phyloP scores from a whole-genome alignment of 1,284 basidiomycete species.

The Rugosomyces carneus region DNA sequence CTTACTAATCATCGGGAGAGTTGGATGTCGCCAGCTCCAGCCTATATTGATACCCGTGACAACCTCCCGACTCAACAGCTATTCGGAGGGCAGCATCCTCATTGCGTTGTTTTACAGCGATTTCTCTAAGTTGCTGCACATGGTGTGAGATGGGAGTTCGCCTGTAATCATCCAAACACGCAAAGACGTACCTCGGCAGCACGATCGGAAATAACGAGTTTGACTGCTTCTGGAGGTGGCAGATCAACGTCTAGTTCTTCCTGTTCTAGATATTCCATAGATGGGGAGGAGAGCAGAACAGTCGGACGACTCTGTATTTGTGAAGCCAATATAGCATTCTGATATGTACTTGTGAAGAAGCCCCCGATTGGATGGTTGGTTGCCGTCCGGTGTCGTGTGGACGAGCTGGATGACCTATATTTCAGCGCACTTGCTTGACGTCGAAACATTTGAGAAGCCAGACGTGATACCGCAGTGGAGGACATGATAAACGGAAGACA shows the following conservation, averaged over 20 bases:
- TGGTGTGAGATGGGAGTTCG: slow-evolving; percentile 4
- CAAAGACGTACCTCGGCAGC: slow-evolving; percentile 55
- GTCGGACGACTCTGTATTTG: slow-evolving; percentile 36
- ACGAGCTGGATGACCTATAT: neutral
- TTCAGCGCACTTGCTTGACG: slow-evolving; percentile 7
- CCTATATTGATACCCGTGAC: slow-evolving; percentile 92
- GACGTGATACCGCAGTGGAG: slow-evolving; percentile 3
- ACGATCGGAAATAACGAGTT: slow-evolving; percentile 56
- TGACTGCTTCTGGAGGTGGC: slow-evolving; percentile 38
- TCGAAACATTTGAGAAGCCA: slow-evolving; percentile 12
- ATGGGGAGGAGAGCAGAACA: slow-evolving; percentile 38
- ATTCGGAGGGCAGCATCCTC: slow-evolving; percentile 64
- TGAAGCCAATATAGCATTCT: slow-evolving; percentile 27
- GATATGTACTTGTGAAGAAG: slow-evolving; percentile 21
- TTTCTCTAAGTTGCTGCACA: slow-evolving; percentile 58
- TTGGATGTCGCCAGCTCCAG: slow-evolving; percentile 65
- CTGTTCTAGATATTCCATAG: slow-evolving; percentile 41
- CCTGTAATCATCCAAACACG: neutral
- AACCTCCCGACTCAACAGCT: slow-evolving; percentile 84
- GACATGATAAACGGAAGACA: neutral
- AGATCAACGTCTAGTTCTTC: slow-evolving; percentile 54
- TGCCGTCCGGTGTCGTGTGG: slow-evolving; percentile 1
- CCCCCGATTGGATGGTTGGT: slow-evolving; percentile 1
- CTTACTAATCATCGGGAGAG: slow-evolving; percentile 76
- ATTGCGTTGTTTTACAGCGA: slow-evolving; percentile 54